Evolutionary conservation across 768 basidiomycete genomes (phyloP).

Genomic region (Boletales sp.): DNA sequence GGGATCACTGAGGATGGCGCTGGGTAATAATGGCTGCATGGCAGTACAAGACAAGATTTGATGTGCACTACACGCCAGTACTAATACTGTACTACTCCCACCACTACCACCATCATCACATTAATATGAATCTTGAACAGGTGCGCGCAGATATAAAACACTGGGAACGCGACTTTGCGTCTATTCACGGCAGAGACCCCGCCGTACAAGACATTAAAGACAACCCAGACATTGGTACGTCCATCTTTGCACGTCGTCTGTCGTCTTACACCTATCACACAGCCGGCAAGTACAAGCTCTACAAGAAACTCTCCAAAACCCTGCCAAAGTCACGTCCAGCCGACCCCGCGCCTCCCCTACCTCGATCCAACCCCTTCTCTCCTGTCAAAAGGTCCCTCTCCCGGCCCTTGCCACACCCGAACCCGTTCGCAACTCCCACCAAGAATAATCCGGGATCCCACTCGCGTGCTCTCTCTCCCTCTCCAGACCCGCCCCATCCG

Average conservation of each 20-base stretch:
- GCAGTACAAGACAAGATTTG: too few relatives aligned
- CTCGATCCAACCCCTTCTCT: constrained; percentile 74
- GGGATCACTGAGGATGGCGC: constrained; percentile 43
- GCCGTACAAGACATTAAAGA: constrained; percentile 69
- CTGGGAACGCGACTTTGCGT: constrained; percentile 72
- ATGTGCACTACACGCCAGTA: too few relatives aligned
- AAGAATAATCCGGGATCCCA: constrained; percentile 31
- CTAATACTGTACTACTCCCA: too few relatives aligned
- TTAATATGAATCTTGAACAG: constrained; percentile 10
- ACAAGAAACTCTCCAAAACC: constrained; percentile 69
- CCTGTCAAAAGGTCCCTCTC: constrained; percentile 49
- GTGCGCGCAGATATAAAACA: constrained; percentile 69
- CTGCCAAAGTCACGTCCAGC: constrained; percentile 49
- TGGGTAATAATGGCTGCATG: too few relatives aligned
- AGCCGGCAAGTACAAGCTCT: constrained; percentile 80
- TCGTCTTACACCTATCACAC: constrained; percentile 3
- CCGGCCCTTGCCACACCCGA: constrained; percentile 19
- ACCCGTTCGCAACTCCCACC: constrained; percentile 46
- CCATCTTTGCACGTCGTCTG: not conserved
- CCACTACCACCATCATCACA: not conserved
- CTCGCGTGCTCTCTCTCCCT: constrained; percentile 3
- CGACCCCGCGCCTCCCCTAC: constrained; percentile 48
- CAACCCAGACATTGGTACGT: constrained; percentile 59
- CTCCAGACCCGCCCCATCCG: too few relatives aligned
- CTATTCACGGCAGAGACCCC: constrained; percentile 52